phyloP scores from a whole-genome alignment of 2,329 filamentous ascomycete genomes.

The Cordyceps farinosa region DNA sequence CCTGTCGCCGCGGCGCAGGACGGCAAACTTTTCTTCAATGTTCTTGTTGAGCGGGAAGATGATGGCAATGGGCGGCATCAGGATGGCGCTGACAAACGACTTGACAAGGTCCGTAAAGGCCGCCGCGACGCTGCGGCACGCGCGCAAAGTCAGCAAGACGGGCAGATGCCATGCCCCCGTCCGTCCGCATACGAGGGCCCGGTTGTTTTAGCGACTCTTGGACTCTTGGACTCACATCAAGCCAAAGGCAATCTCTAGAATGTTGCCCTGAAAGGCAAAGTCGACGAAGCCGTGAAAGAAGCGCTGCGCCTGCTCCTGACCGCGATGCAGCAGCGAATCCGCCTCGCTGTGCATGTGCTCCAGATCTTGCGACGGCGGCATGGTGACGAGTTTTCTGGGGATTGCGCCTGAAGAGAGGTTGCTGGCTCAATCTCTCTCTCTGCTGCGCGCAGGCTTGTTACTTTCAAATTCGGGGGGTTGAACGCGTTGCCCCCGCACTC shows the following conservation, averaged over 20 bases:
- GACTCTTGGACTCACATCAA: conserved; percentile 53
- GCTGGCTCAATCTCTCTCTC: neutral
- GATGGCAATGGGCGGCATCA: conserved; percentile 66
- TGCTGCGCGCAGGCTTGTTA: neutral
- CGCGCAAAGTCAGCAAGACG: neutral
- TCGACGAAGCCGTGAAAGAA: conserved; percentile 64
- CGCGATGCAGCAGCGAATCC: conserved; percentile 42
- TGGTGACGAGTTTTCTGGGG: conserved; percentile 10
- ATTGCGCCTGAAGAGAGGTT: neutral
- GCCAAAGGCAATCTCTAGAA: conserved; percentile 71
- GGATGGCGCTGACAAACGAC: conserved; percentile 66
- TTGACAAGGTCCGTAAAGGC: conserved; percentile 70
- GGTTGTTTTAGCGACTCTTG: too few species aligned
- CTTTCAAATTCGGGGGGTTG: neutral
- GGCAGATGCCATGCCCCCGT: neutral
- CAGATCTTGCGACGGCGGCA: conserved; percentile 34
- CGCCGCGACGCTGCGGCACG: conserved; percentile 54
- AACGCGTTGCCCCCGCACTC: neutral
- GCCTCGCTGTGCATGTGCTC: conserved; percentile 34
- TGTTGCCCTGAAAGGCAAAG: conserved; percentile 71
- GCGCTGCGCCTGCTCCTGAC: conserved; percentile 45
- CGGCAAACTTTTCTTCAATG: conserved; percentile 70
- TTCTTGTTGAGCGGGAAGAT: conserved; percentile 67
- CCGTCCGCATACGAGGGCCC: neutral
- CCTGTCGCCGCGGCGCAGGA: conserved; percentile 56